phyloP scores from a whole-genome alignment of 2,329 filamentous ascomycete genomes.

The Waltergamsia citrina region DNA sequence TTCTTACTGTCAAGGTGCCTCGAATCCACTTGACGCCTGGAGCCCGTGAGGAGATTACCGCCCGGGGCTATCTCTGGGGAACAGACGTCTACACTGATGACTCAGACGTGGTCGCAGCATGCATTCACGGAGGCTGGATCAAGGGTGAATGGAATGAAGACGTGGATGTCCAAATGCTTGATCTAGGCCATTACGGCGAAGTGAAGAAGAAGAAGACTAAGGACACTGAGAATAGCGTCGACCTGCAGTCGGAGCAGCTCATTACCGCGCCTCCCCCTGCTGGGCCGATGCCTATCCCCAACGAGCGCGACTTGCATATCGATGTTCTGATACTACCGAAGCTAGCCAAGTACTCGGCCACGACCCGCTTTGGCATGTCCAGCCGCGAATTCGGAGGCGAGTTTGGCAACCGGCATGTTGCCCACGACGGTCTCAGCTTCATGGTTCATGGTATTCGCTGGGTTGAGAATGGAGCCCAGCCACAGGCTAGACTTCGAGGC shows the following conservation, averaged over 20 bases:
- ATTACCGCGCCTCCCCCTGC: conserved; percentile 44
- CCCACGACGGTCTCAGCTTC: conserved; percentile 83
- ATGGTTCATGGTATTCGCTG: conserved; percentile 75
- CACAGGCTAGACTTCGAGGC: conserved; percentile 44
- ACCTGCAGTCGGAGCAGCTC: conserved; percentile 28
- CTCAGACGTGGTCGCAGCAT: conserved; percentile 84
- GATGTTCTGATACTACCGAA: conserved; percentile 75
- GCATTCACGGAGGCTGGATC: conserved; percentile 90
- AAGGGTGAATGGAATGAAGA: conserved; percentile 78
- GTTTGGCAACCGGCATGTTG: conserved; percentile 26
- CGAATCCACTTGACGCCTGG: conserved; percentile 62
- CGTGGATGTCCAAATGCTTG: conserved; percentile 60
- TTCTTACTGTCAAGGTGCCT: conserved; percentile 79
- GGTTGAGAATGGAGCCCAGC: conserved; percentile 66
- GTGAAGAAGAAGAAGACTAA: conserved; percentile 21
- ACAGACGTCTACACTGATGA: conserved; percentile 94
- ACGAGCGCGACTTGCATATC: conserved; percentile 74
- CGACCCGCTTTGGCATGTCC: conserved; percentile 69
- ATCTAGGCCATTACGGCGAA: conserved; percentile 28
- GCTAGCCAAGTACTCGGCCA: conserved; percentile 66
- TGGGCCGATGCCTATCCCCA: conserved; percentile 54
- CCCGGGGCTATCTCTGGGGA: conserved; percentile 77
- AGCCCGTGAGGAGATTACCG: conserved; percentile 75
- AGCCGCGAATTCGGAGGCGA: conserved; percentile 68
- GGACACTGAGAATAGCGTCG: conserved; percentile 14